Evolutionary conservation across 2,329 filamentous ascomycete species (phyloP), one percentile per base, ranked within the genome.

Genomic region (Ophiostoma sp.): DNA sequence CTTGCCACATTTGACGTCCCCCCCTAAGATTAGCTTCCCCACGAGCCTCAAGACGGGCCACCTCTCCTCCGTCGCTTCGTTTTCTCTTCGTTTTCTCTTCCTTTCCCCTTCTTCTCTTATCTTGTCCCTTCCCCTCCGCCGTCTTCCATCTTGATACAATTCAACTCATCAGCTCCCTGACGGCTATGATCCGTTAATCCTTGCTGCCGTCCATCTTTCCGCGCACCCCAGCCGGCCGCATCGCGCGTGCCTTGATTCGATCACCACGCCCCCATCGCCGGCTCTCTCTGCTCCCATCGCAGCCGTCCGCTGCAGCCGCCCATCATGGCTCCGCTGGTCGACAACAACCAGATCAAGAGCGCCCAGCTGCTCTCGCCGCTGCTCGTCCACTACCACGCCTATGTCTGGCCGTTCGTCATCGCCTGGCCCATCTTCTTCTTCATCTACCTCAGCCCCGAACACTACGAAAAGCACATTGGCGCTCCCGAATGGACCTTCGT

Each of bases 401-500:
- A 99, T 77, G 80, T 97, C 74, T 97, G 92, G 92, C 95, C 95
- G 0, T 99, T 97, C 76, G 82, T 89, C 70, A 88, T 97, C 73
- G 82, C 93, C 75, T 99, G 96, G 93, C 95, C 96, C 66, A 81
- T 90, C 74, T 98, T 98, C 79, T 86, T 97, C 72, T 87, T 91
- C 77, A 88, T 93, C 79, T 98, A 97, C 78, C 87, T 96, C 67
- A 90, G 87, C 36, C 83, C 88, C 71, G 89, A 92, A 67, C 87
- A 91, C 73, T 99, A 99, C 79, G 90, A 96, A 73, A 89, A 89
- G 76, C 89, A 98, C 81, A 96, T 99, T 72, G 87, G 90, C 74
- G 93, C 90, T n/a, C 88, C 90, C 74, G 95, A 99, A 83, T 99
- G 95, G 94, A 98, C 96, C 0, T 96, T 97, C 77, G 92, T 99